A percentile compares a stretch with the other conserved stretches of the same genome.
Conservation (phyloP, 2,329 filamentous ascomycete genomes). For the Chaetoscypha palmicola region DNA sequence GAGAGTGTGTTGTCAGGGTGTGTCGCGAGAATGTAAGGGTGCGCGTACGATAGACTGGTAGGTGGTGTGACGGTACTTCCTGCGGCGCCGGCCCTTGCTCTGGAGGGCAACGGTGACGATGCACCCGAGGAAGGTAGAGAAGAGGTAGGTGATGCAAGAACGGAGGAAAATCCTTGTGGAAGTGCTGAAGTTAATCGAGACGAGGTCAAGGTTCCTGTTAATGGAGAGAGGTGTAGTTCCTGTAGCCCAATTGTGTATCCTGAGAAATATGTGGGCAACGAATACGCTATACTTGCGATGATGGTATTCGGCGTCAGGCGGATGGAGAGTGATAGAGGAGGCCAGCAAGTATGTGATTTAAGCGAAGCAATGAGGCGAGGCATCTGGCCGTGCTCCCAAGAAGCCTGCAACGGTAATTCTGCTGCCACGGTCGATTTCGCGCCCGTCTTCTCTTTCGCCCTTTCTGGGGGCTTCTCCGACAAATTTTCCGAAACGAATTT, state of each 20-base stretch:
- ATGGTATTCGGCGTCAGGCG: conserved; percentile 57
- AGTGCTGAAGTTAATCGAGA: conserved; percentile 46
- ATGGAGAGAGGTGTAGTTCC: conserved; percentile 59
- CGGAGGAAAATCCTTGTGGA: conserved; percentile 38
- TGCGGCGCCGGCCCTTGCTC: conserved; percentile 30
- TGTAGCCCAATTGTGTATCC: conserved; percentile 93
- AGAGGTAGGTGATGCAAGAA: conserved; percentile 24
- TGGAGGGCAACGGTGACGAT: conserved; percentile 32
- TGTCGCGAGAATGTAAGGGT: conserved; percentile 63
- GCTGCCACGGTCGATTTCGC: not conserved
- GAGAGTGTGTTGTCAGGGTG: conserved; percentile 67
- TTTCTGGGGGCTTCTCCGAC: not conserved
- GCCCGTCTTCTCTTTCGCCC: not conserved
- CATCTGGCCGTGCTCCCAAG: not conserved
- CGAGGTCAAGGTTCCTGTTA: conserved; percentile 32
- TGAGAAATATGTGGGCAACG: conserved; percentile 64
- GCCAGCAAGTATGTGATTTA: conserved; percentile 69
- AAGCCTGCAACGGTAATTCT: not conserved
- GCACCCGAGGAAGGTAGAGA: conserved; percentile 9
- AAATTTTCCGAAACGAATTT: too few species aligned
- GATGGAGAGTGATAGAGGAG: conserved; percentile 76
- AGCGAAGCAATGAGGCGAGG: conserved; percentile 63
- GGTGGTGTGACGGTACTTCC: conserved; percentile 13
- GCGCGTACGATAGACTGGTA: conserved; percentile 38
- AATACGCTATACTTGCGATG: conserved; percentile 82